Base-by-base conservation (phyloP, 78 protist genomes). In the Blattamonas nauphoetae region DNA sequence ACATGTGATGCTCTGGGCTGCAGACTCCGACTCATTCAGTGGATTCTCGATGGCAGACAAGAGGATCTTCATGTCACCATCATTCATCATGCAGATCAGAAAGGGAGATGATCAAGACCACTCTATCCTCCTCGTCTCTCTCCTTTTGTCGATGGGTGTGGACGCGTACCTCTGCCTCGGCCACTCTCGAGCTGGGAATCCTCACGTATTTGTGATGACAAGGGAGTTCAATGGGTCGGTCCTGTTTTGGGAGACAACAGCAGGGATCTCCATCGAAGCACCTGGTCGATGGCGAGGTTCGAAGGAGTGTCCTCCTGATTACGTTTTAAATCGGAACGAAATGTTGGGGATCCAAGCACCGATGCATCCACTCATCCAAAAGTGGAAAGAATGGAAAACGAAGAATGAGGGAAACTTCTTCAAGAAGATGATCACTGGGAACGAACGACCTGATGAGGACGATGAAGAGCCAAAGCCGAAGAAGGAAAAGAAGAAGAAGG, bases 41-140 rank as follows among this genome's bases (percentile, higher is more conserved):
- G 90, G 87, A 29, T 55, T 55, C 71, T 11, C 38, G 21, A 55
- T 55, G 71, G 38, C 11, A 21, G 71, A 55, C 71, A 55, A 55
- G 71, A 1, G 78, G 43, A 77, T 38, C 32, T 88, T 85, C 83
- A 63, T 5, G 38, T n/a, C 79, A 35, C 90, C 90, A 42, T 2
- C 34, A 38, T 85, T 43, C 88, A 42, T 88, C 41, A 29, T 88
- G 86, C 33, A 3, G 46, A 5, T 88, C 45, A 44, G 38, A 34
- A 88, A 88, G 80, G 90, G 90, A 42, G 86, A 84, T 44, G 77
- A 87, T 6, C 87, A 88, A 71, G 90, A 88, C 45, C 90, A 88
- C 45, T 85, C 90, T 32, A 2, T 82, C 21, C 80, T 88, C 36
- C 4, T 82, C 38, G 71, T 21, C 71, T 79, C 83, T 6, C 83